phyloP scores from a whole-genome alignment of 2,329 filamentous ascomycete species.

The Alternaria alternata region DNA sequence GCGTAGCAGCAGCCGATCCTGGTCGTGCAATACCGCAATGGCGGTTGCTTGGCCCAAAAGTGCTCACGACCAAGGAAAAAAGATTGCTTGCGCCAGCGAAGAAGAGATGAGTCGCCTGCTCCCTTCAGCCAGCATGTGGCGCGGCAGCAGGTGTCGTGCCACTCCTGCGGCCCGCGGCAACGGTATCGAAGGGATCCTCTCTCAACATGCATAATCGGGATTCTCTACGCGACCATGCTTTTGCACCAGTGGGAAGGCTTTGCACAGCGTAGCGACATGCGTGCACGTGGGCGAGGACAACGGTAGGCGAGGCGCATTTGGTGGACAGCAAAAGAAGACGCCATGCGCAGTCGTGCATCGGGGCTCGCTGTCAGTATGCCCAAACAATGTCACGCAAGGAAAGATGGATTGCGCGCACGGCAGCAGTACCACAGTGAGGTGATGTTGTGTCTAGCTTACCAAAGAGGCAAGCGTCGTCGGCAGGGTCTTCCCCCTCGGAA shows the following conservation, averaged over 20 bases:
- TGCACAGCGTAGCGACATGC: constrained; percentile 7
- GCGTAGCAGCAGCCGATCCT: constrained; percentile 19
- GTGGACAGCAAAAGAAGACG: constrained; percentile 1
- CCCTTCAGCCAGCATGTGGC: constrained; percentile 11
- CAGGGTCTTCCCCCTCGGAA: constrained; percentile 5
- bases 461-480: constrained; percentile 20
- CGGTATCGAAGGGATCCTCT: constrained; percentile 11
- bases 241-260: constrained; percentile 8
- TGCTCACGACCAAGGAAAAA: background rate
- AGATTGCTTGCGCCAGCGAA: constrained; percentile 3
- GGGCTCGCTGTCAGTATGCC: constrained; percentile 22
- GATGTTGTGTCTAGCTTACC: constrained; percentile 15
- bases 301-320: constrained; percentile 16
- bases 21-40: constrained; percentile 23
- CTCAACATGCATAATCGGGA: constrained; percentile 13
- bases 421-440: constrained; percentile 12
- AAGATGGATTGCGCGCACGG: constrained; percentile 18
- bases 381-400: constrained; percentile 19
- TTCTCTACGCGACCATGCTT: constrained; percentile 5
- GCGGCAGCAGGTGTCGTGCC: constrained; percentile 28
- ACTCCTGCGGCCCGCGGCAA: constrained; percentile 25
- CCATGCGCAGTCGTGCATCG: constrained; percentile 12
- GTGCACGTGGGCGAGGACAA: constrained; percentile 25
- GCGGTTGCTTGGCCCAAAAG: constrained; percentile 8
- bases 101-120: constrained; percentile 21